Conservation (phyloP, 2,329 filamentous ascomycete genomes). For the Curvularia lunata region DNA sequence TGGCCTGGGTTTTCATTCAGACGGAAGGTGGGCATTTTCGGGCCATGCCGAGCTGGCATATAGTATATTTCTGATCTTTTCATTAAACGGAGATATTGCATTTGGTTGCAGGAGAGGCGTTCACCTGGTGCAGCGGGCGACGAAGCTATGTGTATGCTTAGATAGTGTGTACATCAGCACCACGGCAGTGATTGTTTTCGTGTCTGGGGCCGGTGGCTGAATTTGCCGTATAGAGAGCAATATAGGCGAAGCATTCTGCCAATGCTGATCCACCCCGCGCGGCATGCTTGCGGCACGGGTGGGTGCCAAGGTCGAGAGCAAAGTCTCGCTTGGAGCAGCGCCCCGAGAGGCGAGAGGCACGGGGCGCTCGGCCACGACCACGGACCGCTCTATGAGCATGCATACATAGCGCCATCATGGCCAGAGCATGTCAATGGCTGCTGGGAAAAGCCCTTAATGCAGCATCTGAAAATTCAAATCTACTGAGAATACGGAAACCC, state of each 20-base stretch:
- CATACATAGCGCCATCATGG: neutral
- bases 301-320: neutral
- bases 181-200: no score
- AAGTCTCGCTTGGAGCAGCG: constrained; percentile 7
- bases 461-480: neutral
- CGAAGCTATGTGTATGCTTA: no score
- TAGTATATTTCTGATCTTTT: neutral
- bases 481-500: neutral
- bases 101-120: neutral
- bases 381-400: constrained; percentile 8
- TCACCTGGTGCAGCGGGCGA: neutral
- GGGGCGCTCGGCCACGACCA: constrained; percentile 1
- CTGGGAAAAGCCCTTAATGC: neutral
- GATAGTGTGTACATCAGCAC: no score
- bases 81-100: neutral
- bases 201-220: constrained; percentile 8
- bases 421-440: constrained; percentile 2
- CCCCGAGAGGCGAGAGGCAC: constrained; percentile 4
- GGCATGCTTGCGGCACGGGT: constrained; percentile 11
- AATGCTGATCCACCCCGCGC: constrained; percentile 5
- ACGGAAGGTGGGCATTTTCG: neutral
- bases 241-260: constrained; percentile 6
- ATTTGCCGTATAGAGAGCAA: constrained; percentile 7
- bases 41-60: neutral
- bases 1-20: constrained; percentile 1